A percentile compares a stretch with the other conserved stretches of the same genome.
These are phyloP conservation scores for Penicillium steckii DNA, from an alignment of 495 filamentous ascomycete species.

Conservation along the genomic window DNA sequence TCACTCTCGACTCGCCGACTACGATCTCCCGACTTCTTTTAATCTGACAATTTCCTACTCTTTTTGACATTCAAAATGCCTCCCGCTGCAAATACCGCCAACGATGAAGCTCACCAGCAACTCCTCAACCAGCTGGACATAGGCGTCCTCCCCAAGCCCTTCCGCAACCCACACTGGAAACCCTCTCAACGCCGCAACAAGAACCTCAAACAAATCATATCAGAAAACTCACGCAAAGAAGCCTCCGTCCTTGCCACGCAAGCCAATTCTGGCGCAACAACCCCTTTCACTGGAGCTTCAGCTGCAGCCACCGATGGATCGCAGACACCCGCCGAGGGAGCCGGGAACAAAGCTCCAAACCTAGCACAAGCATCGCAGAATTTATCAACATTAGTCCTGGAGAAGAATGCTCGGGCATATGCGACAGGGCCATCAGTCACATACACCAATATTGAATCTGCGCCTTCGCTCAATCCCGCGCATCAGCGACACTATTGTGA, in stretches of 20 bases:
- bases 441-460: conserved; percentile 92
- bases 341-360: conserved; percentile 55
- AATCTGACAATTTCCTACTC: neutral
- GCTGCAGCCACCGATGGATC: conserved; percentile 49
- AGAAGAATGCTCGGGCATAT: conserved; percentile 59
- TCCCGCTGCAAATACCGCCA: conserved; percentile 38
- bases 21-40: no score
- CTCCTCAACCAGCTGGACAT: conserved; percentile 89
- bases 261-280: conserved; percentile 75
- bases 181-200: conserved; percentile 95
- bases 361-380: conserved; percentile 82
- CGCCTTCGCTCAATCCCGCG: conserved; percentile 74
- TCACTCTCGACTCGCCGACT: no score
- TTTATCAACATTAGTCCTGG: conserved; percentile 78
- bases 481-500: conserved; percentile 87
- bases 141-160: conserved; percentile 73
- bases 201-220: conserved; percentile 93
- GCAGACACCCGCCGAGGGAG: conserved; percentile 58
- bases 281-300: conserved; percentile 59
- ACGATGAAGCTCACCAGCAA: conserved; percentile 51
- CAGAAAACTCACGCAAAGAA: conserved; percentile 84
- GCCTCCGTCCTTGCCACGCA: conserved; percentile 77
- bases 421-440: conserved; percentile 69
- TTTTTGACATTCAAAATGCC: conserved; percentile 34
- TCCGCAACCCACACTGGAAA: conserved; percentile 85